A percentile compares a stretch with the other conserved stretches of the same genome.
phyloP scores from a whole-genome alignment of 2,329 filamentous ascomycete species.

The Juglanconis juglandina region DNA sequence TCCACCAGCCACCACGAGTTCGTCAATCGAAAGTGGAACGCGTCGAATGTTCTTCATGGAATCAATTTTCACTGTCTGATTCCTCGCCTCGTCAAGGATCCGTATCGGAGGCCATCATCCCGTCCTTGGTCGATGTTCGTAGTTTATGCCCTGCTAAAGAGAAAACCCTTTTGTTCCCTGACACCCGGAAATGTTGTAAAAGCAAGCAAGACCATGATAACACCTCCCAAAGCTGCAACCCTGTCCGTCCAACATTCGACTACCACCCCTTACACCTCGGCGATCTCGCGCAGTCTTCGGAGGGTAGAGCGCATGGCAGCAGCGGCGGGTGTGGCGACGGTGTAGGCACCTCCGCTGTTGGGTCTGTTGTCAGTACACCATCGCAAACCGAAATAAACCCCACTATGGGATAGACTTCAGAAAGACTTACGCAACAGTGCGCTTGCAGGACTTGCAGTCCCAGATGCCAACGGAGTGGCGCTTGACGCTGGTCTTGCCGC shows the following conservation, averaged over 20 bases:
- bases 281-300: conserved; percentile 94
- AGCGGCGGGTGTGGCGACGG: conserved; percentile 69
- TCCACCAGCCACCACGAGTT: neutral
- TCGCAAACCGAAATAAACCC: neutral
- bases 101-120: conserved; percentile 31
- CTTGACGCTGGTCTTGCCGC: conserved; percentile 93
- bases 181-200: conserved; percentile 21
- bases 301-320: conserved; percentile 94
- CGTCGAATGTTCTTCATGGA: conserved; percentile 15
- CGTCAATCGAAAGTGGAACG: too few relatives aligned
- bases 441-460: conserved; percentile 61
- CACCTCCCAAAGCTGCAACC: conserved; percentile 17
- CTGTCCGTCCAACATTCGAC: conserved; percentile 21
- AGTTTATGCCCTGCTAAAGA: conserved; percentile 15
- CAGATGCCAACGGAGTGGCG: conserved; percentile 91
- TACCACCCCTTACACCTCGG: conserved; percentile 70
- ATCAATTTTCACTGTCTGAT: conserved; percentile 18
- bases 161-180: conserved; percentile 20
- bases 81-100: conserved; percentile 16
- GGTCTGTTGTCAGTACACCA: conserved; percentile 2
- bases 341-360: conserved; percentile 18
- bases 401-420: neutral
- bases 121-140: conserved; percentile 17
- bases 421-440: conserved; percentile 81
- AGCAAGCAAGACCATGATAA: conserved; percentile 20